Conservation (phyloP, 2,329 filamentous ascomycete species). For the Trichoderma guizhouense region DNA sequence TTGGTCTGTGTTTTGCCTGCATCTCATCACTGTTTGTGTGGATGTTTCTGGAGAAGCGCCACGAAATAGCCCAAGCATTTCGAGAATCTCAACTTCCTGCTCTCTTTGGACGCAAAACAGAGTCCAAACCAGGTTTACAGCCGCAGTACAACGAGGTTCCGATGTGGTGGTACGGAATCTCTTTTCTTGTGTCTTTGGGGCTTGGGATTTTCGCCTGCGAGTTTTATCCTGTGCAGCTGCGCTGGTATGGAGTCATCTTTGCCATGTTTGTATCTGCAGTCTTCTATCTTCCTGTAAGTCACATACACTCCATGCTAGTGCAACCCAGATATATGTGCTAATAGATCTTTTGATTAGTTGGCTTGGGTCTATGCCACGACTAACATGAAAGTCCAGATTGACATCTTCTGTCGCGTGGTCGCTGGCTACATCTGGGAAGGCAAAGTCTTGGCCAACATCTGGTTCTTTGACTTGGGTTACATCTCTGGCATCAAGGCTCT, state of each 20-base stretch:
- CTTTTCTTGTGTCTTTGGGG: constrained; percentile 23
- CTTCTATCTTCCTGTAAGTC: constrained; percentile 30
- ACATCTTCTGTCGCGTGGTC: constrained; percentile 44
- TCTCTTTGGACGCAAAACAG: neutral
- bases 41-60: constrained; percentile 31
- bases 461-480: constrained; percentile 38
- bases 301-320: neutral
- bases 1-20: constrained; percentile 52
- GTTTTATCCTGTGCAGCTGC: constrained; percentile 31
- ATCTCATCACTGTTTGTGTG: constrained; percentile 39
- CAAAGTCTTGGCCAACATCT: constrained; percentile 39
- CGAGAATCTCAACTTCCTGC: neutral
- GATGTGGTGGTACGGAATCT: constrained; percentile 27
- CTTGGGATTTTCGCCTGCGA: constrained; percentile 31
- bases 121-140: constrained; percentile 17
- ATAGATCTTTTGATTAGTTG: constrained; percentile 20
- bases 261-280: constrained; percentile 28
- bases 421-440: constrained; percentile 45
- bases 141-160: constrained; percentile 24
- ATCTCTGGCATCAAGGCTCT: constrained; percentile 42
- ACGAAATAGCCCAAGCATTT: constrained; percentile 22
- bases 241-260: constrained; percentile 32
- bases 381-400: constrained; percentile 41
- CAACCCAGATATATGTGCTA: neutral
- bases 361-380: constrained; percentile 38